Conservation (phyloP, 1,139 yeast species). For the Kodamaea plutei region DNA sequence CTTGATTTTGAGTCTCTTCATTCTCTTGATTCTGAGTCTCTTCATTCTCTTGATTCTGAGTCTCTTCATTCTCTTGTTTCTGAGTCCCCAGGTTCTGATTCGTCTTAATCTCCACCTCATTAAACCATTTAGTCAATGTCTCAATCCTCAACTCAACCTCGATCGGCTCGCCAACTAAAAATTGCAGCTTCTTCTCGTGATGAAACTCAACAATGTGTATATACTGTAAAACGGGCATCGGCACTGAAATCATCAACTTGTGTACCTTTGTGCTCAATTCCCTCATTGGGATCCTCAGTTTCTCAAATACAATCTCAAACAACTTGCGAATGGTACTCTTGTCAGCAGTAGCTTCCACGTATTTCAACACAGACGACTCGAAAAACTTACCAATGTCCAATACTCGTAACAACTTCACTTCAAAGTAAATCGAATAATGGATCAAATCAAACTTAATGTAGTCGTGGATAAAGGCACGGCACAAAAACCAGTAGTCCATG, state of each 20-base stretch:
- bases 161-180: constrained; percentile 63
- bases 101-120: constrained; percentile 9
- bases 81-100: background rate
- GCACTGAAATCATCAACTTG: constrained; percentile 43
- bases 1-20: constrained; percentile 1
- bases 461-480: constrained; percentile 21
- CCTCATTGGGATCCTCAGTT: constrained; percentile 4
- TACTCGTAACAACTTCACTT: constrained; percentile 20
- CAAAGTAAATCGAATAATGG: constrained; percentile 31
- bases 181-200: constrained; percentile 37
- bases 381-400: constrained; percentile 14
- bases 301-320: constrained; percentile 7
- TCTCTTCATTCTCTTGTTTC: too few species aligned
- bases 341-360: constrained; percentile 14
- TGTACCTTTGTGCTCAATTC: constrained; percentile 6
- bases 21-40: background rate
- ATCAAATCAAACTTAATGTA: constrained; percentile 33
- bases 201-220: constrained; percentile 48
- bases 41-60: background rate
- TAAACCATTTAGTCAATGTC: constrained; percentile 46
- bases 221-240: constrained; percentile 48
- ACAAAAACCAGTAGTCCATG: constrained; percentile 22
- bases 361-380: constrained; percentile 14
- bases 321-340: constrained; percentile 14
- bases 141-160: constrained; percentile 37